Conservation (phyloP, 1,284 basidiomycete genomes). For the Thelephora terrestris region DNA sequence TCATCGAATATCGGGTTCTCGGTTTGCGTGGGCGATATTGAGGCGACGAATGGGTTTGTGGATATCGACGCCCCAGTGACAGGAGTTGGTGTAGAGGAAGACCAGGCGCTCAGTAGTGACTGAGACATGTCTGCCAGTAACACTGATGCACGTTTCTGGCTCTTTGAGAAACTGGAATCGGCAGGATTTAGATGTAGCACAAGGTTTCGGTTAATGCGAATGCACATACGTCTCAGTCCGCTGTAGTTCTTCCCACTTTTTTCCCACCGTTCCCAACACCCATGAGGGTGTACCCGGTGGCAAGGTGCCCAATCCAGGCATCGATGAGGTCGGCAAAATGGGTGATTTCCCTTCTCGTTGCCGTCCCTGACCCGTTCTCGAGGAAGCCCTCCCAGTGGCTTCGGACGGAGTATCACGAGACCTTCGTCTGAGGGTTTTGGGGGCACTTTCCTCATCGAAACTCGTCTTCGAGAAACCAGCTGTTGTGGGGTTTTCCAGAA, state of each 20-base stretch:
- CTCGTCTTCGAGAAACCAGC: slow-evolving; percentile 14
- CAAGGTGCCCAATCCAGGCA: slow-evolving; percentile 20
- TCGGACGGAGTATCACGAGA: slow-evolving; percentile 18
- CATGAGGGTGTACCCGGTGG: slow-evolving; percentile 13
- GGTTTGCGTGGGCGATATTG: slow-evolving; percentile 10
- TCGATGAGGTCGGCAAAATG: slow-evolving; percentile 18
- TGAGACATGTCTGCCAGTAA: slow-evolving; percentile 56
- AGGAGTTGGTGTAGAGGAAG: slow-evolving; percentile 19
- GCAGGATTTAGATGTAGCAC: slow-evolving; percentile 2
- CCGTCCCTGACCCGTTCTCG: slow-evolving; percentile 3
- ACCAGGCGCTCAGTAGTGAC: slow-evolving; percentile 42
- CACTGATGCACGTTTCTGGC: slow-evolving; percentile 55
- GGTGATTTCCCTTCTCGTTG: slow-evolving; percentile 4
- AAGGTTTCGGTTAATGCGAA: slow-evolving; percentile 2
- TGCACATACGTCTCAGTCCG: slow-evolving; percentile 39
- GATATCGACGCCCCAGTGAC: slow-evolving; percentile 13
- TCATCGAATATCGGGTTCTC: too few species aligned
- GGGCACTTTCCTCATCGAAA: slow-evolving; percentile 4
- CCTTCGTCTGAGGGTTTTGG: slow-evolving; percentile 19
- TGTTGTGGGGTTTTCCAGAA: slow-evolving; percentile 1
- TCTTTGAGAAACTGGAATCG: slow-evolving; percentile 42
- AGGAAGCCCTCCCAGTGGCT: slow-evolving; percentile 3
- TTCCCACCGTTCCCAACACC: slow-evolving; percentile 32
- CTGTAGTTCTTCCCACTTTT: slow-evolving; percentile 51
- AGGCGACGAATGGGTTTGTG: slow-evolving; percentile 15